Conservation (phyloP, 495 filamentous ascomycete genomes). For the Talaromyces liani region DNA sequence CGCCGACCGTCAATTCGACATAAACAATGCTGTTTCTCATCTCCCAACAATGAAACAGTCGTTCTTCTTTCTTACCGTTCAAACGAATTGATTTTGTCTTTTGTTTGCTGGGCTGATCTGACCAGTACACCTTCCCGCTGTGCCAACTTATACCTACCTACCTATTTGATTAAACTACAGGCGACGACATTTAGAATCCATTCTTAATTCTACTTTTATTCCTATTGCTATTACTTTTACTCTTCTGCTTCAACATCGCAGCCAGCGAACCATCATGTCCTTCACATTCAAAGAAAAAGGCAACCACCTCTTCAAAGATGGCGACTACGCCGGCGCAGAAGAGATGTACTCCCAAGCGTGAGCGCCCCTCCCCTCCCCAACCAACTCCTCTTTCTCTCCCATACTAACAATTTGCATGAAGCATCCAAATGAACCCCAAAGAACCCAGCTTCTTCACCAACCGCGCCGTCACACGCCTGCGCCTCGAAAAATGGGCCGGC, state of each 20-base stretch:
- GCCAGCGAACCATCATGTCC: conserved; percentile 21
- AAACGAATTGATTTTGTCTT: neutral
- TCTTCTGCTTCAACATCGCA: neutral
- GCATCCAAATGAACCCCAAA: conserved; percentile 39
- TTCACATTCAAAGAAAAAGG: conserved; percentile 38
- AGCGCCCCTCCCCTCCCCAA: conserved; percentile 16
- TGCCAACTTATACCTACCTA: neutral
- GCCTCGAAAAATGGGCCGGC: conserved; percentile 61
- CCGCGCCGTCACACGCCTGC: conserved; percentile 76
- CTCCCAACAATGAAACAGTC: neutral
- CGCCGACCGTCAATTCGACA: neutral
- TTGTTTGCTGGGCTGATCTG: neutral
- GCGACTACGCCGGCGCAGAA: conserved; percentile 70
- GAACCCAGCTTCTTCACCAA: conserved; percentile 64
- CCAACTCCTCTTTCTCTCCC: neutral
- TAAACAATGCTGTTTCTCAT: neutral
- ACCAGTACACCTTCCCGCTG: neutral
- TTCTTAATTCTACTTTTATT: neutral
- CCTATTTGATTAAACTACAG: neutral
- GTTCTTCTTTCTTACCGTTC: neutral
- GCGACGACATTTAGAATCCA: neutral
- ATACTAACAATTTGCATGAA: conserved; percentile 12
- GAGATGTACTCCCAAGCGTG: conserved; percentile 81
- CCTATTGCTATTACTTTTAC: neutral
- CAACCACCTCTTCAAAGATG: conserved; percentile 50